Evolutionary conservation across 2,329 filamentous ascomycete genomes (phyloP).

Genomic region (Colletotrichum sp.): DNA sequence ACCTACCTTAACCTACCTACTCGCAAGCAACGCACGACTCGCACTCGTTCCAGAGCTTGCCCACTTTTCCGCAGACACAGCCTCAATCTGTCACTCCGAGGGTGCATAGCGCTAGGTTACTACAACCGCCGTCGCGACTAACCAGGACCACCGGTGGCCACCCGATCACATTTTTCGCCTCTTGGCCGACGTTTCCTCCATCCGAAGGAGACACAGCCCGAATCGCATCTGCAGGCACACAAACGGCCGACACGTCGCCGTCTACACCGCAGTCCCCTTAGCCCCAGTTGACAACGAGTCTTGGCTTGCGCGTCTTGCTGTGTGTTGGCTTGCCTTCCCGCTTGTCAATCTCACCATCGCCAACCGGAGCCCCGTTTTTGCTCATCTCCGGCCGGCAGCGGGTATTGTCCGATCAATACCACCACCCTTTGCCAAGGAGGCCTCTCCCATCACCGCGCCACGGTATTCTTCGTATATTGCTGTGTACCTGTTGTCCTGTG

Average conservation of each 20-base stretch:
- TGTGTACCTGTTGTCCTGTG: neutral
- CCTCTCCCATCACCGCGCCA: neutral
- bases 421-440: neutral
- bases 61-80: constrained; percentile 14
- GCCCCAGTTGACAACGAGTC: neutral
- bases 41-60: neutral
- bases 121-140: constrained; percentile 7
- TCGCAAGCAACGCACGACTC: constrained; percentile 8
- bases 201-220: constrained; percentile 2
- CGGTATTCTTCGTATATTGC: neutral
- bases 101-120: constrained; percentile 4
- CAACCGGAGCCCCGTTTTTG: neutral
- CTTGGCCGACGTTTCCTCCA: neutral
- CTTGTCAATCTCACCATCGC: neutral
- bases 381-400: constrained; percentile 3
- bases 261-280: neutral
- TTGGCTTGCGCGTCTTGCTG: neutral
- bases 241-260: neutral
- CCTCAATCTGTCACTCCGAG: constrained; percentile 1
- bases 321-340: neutral
- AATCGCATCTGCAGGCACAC: neutral
- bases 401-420: neutral
- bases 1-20: neutral
- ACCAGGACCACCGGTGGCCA: neutral
- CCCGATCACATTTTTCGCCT: neutral